phyloP scores from a whole-genome alignment of 371 early-diverging fungal genomes.

The Amoeboaphelidium protococcarum region DNA sequence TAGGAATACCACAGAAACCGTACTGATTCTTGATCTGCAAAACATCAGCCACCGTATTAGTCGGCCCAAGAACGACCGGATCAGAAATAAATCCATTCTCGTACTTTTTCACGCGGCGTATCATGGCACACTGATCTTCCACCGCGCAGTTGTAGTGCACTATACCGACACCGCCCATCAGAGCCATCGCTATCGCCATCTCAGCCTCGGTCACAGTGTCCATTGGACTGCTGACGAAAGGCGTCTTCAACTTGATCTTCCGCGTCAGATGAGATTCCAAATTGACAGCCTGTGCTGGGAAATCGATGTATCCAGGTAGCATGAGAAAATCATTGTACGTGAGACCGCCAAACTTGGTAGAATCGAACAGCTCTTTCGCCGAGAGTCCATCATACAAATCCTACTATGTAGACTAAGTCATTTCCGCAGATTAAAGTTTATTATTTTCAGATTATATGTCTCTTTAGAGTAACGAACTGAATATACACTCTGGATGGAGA shows the following conservation, averaged over 20 bases:
- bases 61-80: conserved; percentile 58
- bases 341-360: conserved; percentile 44
- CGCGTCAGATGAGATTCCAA: conserved; percentile 52
- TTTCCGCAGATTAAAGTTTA: too few relatives aligned
- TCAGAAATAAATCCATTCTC: conserved; percentile 95
- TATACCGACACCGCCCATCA: conserved; percentile 85
- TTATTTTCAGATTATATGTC: too few relatives aligned
- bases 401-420: too few relatives aligned
- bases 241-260: conserved; percentile 60
- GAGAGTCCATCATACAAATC: conserved; percentile 55
- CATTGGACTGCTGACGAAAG: conserved; percentile 84
- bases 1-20: conserved; percentile 89
- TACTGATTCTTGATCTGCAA: conserved; percentile 48
- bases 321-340: conserved; percentile 93
- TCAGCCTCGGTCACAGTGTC: conserved; percentile 85
- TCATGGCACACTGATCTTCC: conserved; percentile 86
- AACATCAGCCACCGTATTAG: conserved; percentile 61
- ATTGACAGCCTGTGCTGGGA: conserved; percentile 45
- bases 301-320: conserved; percentile 82
- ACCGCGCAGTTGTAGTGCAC: conserved; percentile 88
- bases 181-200: conserved; percentile 91
- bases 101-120: conserved; percentile 79
- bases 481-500: too few relatives aligned
- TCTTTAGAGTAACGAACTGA: too few relatives aligned
- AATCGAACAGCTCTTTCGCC: conserved; percentile 40